phyloP scores from a whole-genome alignment of 106 monocot species.

The Ottelia alismoides region DNA sequence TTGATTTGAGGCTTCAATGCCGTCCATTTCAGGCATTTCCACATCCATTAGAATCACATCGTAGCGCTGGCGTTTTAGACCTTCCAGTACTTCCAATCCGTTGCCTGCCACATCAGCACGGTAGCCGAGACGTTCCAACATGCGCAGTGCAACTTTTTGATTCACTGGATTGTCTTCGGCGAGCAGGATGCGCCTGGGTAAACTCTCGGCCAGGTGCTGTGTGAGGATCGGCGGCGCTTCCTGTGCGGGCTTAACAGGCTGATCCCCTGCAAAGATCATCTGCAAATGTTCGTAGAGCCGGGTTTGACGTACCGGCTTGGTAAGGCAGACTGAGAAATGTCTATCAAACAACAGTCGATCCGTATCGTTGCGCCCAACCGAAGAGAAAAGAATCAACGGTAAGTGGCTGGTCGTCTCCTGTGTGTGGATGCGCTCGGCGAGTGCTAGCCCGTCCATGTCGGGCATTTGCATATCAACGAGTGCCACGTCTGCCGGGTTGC shows the following conservation, averaged over 20 bases:
- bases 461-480: neutral
- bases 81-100: neutral
- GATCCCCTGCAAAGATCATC: too few relatives aligned
- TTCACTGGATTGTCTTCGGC: neutral
- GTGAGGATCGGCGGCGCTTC: too few relatives aligned
- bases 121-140: neutral
- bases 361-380: too few relatives aligned
- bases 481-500: neutral
- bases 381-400: too few relatives aligned
- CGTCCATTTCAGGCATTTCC: neutral
- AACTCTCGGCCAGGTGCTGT: too few relatives aligned
- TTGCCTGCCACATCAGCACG: neutral
- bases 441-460: neutral
- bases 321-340: too few relatives aligned
- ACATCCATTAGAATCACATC: neutral
- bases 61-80: neutral
- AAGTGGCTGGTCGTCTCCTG: too few relatives aligned
- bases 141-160: neutral
- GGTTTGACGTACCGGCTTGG: too few relatives aligned
- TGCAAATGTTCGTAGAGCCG: too few relatives aligned
- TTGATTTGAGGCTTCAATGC: neutral
- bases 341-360: neutral
- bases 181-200: neutral
- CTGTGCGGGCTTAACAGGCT: neutral
- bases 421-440: neutral